Base-by-base conservation (phyloP, 2,329 filamentous ascomycete genomes). In the Alternaria sp. region DNA sequence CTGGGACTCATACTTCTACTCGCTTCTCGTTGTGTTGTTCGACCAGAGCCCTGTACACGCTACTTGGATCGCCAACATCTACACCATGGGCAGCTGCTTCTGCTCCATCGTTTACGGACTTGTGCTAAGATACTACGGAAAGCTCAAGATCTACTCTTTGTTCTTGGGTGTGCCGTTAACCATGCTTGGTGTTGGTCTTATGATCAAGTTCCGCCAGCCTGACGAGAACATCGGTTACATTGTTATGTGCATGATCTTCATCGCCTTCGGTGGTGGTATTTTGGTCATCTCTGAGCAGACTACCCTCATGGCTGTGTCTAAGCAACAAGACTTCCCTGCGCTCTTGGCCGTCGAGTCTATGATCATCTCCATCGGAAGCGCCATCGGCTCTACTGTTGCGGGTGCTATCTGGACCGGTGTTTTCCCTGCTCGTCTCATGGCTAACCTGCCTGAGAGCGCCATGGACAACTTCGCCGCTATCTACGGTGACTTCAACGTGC, bases 371-470 rank as follows among this genome's bases (percentile, higher is more conserved):
- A 85, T 91, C 63, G 90, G 80, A 7, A 71, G 73, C 36, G 78
- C 79, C 19, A 76, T 81, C 26, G 80, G 80, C 0, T 74, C 66
- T n/a, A 85, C 88, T 8, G 84, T 91, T 51, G 85, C 89, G 1
- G 85, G 85, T 0, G 88, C 89, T 10, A 87, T 92, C 65, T 92
- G 89, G 89, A 87, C 85, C 0, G 83, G 85, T 63, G 84, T 85
- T 1, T 86, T 91, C 69, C 85, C 84, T 6, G 77, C 80, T 17
- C 83, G 83, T 11, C 81, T 90, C 13, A 69, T 62, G 45, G 59
- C 54, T 3, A 69, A 73, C 19, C 80, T 90, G 1, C 87, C 88
- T 10, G 64, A 81, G 2, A 76, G 78, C 2, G 75, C 70, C 25
- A 79, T 82, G 71, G 71, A 73, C 44, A 82, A 79, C 44, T 67